Evolutionary conservation across 1,139 yeast genomes (phyloP).

Genomic region (Lodderomyces parapsilosis): DNA sequence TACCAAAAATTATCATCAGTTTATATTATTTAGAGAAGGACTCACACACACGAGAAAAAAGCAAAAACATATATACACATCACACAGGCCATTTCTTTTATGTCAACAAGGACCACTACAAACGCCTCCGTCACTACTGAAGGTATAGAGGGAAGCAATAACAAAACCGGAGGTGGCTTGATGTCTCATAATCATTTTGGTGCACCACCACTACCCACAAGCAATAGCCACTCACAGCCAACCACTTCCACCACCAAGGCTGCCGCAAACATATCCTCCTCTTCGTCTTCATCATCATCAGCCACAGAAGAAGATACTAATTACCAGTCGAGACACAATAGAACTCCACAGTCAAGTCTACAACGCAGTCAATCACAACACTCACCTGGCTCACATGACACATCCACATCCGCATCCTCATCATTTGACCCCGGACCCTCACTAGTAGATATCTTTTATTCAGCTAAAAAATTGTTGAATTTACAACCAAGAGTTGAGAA

Average conservation of each 20-base stretch:
- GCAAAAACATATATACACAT: too few relatives aligned
- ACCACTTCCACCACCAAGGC: not conserved
- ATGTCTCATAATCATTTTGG: not conserved
- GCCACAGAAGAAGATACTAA: constrained; percentile 1
- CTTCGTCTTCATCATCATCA: not conserved
- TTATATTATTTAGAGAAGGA: too few relatives aligned
- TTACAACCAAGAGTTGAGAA: constrained; percentile 44
- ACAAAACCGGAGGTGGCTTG: not conserved
- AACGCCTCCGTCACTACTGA: too few relatives aligned
- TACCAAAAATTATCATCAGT: too few relatives aligned
- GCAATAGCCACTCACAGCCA: not conserved
- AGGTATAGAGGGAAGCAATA: not conserved
- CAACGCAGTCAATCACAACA: constrained; percentile 1
- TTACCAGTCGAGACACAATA: not conserved
- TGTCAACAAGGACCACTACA: not conserved
- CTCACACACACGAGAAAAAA: too few relatives aligned
- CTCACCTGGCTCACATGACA: not conserved
- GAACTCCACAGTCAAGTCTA: not conserved
- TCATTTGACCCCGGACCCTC: constrained; percentile 27
- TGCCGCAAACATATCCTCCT: not conserved
- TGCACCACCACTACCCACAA: not conserved
- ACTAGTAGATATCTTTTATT: constrained; percentile 42
- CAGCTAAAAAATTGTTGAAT: constrained; percentile 41
- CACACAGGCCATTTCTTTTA: too few relatives aligned
- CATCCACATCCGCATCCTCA: not conserved